These are phyloP conservation scores for Exophiala aquamarina DNA, from an alignment of 2,329 filamentous ascomycete species.

Conservation along the genomic window DNA sequence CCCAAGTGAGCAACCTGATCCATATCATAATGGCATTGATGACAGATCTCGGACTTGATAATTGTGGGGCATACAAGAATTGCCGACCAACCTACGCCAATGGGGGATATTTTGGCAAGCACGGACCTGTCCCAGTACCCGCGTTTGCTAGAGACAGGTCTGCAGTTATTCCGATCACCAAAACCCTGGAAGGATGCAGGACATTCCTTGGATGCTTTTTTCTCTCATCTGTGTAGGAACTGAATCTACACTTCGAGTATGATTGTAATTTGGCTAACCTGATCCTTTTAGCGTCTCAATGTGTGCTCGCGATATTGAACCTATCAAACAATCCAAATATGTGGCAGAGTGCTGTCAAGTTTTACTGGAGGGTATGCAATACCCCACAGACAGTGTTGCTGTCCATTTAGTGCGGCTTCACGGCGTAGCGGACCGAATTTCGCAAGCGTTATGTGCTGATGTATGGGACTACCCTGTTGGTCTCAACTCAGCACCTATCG, in stretches of 20 bases:
- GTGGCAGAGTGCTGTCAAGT: slow-evolving; percentile 52
- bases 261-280: neutral
- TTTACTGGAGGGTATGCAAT: slow-evolving; percentile 47
- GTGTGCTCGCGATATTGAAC: slow-evolving; percentile 46
- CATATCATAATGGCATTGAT: slow-evolving; percentile 39
- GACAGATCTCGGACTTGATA: slow-evolving; percentile 36
- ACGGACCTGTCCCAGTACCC: too few relatives aligned
- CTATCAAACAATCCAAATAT: slow-evolving; percentile 54
- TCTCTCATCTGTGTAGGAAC: slow-evolving; percentile 41
- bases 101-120: slow-evolving; percentile 9
- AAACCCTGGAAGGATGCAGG: slow-evolving; percentile 43
- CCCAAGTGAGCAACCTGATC: slow-evolving; percentile 34
- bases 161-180: slow-evolving; percentile 8
- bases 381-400: slow-evolving; percentile 48
- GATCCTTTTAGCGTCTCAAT: slow-evolving; percentile 10
- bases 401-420: slow-evolving; percentile 52
- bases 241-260: neutral
- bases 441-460: slow-evolving; percentile 29
- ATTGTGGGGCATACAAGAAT: neutral
- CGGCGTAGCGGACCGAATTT: slow-evolving; percentile 53
- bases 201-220: slow-evolving; percentile 47
- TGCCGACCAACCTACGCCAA: neutral
- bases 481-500: slow-evolving; percentile 23
- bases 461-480: slow-evolving; percentile 16
- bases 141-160: slow-evolving; percentile 1